phyloP scores from a whole-genome alignment of 331 rosid genomes.

The Quercus phellos region DNA sequence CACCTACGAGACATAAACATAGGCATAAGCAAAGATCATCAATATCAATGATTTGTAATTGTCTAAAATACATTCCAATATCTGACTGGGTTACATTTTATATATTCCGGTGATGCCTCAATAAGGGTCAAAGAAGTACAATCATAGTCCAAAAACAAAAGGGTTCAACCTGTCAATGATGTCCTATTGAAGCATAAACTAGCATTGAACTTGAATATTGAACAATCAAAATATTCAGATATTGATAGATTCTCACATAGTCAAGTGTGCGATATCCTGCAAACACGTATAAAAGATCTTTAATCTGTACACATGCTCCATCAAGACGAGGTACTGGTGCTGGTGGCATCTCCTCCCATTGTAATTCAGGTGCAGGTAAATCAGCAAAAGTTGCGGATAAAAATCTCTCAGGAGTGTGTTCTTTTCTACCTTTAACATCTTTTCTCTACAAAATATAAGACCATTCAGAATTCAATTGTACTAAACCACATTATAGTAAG shows the following conservation, averaged over 20 bases:
- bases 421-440: constrained; percentile 10
- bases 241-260: constrained; percentile 42
- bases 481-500: background rate
- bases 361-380: constrained; percentile 67
- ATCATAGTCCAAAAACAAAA: background rate
- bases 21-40: background rate
- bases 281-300: constrained; percentile 60
- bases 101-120: background rate
- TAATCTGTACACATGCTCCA: constrained; percentile 69
- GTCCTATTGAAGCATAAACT: background rate
- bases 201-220: background rate
- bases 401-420: constrained; percentile 23
- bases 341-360: constrained; percentile 73
- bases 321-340: constrained; percentile 89
- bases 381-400: constrained; percentile 68
- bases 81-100: background rate
- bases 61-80: background rate
- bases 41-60: background rate
- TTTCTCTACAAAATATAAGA: constrained; percentile 25
- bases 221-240: background rate
- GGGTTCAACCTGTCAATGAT: background rate
- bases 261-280: constrained; percentile 72
- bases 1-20: constrained; percentile 44
- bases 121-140: background rate
- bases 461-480: background rate